Conservation (phyloP, 1,284 basidiomycete species). For the Melampsora americana region DNA sequence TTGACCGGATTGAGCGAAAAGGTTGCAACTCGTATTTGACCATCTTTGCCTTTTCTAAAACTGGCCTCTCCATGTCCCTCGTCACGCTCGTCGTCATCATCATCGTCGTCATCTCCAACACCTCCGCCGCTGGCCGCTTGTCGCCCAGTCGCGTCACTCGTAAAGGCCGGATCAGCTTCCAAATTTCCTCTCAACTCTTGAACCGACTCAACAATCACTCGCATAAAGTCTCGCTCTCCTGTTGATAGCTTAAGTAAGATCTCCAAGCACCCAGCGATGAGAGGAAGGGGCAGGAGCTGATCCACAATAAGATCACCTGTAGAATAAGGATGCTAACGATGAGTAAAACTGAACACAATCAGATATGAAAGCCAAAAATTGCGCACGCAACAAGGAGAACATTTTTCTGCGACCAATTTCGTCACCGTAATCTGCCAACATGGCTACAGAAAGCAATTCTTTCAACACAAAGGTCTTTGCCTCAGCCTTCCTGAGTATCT, state of each 20-base stretch:
- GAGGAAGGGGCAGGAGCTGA: slow-evolving; percentile 69
- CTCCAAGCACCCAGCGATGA: slow-evolving; percentile 80
- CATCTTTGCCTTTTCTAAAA: slow-evolving; percentile 31
- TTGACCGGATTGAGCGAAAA: slow-evolving; percentile 59
- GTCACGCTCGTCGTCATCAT: slow-evolving; percentile 38
- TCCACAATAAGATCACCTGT: slow-evolving; percentile 81
- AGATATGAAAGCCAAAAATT: slow-evolving; percentile 14
- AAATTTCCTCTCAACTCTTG: slow-evolving; percentile 70
- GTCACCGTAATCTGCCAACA: slow-evolving; percentile 86
- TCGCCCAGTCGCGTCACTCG: slow-evolving; percentile 48
- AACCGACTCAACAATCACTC: slow-evolving; percentile 88
- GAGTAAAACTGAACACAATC: slow-evolving; percentile 25
- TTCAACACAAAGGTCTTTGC: slow-evolving; percentile 69
- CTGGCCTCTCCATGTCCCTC: slow-evolving; percentile 41
- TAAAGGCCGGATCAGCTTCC: slow-evolving; percentile 27
- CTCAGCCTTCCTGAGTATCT: slow-evolving; percentile 64
- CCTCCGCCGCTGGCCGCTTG: slow-evolving; percentile 58
- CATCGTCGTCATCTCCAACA: slow-evolving; percentile 47
- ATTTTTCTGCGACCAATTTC: slow-evolving; percentile 91
- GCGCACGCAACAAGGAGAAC: slow-evolving; percentile 77
- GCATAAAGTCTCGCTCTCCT: slow-evolving; percentile 84
- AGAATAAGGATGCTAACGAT: not conserved
- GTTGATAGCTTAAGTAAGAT: slow-evolving; percentile 78
- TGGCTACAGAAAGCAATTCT: slow-evolving; percentile 75
- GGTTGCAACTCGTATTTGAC: slow-evolving; percentile 27